Base-by-base conservation (phyloP, 2,329 filamentous ascomycete genomes). In the Fusarium irregulare region DNA sequence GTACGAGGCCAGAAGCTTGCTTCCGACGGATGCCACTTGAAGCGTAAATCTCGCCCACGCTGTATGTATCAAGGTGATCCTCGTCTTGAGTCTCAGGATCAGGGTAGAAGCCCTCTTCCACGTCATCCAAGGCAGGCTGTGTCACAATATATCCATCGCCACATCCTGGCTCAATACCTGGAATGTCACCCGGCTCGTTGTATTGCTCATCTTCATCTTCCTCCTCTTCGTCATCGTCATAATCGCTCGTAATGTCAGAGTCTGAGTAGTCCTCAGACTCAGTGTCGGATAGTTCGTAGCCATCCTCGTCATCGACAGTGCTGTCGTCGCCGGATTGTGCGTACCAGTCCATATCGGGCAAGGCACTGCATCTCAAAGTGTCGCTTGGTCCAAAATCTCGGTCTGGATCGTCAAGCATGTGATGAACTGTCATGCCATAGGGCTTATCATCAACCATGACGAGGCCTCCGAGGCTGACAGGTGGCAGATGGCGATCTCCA, bases 371-470 rank as follows among this genome's bases (percentile, higher is more conserved):
- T 46, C 76, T 78, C 51, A 72, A 48, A 6, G 73, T 71, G 44
- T 79, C 70, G 25, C 59, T 64, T 12, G 71, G 70, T 2, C 71
- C 74, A 37, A 81, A 81, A 12, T 84, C 82, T 56, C 80, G 79
- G 6, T 87, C 87, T 2, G 87, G 88, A 60, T 90, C 87, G 83
- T 98, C 95, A 4, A 98, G 88, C 89, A 98, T 95, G 79, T 98
- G 95, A 76, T 98, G 95, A 0, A 98, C 95, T 23, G 93, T 98
- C 93, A 98, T 96, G 14, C 95, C 95, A 75, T 94, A 96, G 0
- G 93, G 89, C 78, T 92, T 90, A 58, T 92, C 89, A 76, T 98
- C 94, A 3, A 98, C 89, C 32, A 96, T 83, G 42, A 98, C 89
- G 6, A 97, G 86, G 11, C 95, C 95, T 14, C 95, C 95, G 72